These are phyloP conservation scores for Davidsoniella eucalypti DNA, from an alignment of 2,329 filamentous ascomycete species.

Conservation along the genomic window DNA sequence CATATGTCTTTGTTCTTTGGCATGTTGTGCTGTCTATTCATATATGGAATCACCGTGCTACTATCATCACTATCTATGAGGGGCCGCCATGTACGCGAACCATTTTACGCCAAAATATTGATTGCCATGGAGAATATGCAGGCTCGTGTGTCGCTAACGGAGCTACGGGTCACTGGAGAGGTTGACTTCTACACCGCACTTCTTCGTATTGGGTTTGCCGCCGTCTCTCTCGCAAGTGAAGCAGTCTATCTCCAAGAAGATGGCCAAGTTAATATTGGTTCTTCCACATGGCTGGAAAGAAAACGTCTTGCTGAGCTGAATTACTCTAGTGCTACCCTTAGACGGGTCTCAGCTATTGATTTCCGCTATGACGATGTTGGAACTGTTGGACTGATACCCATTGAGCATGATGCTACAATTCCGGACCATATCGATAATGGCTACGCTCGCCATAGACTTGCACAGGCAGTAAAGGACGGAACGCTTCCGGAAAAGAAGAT, in stretches of 20 bases:
- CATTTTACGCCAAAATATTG: neutral
- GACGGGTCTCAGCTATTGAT: slow-evolving; percentile 29
- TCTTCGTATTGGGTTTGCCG: slow-evolving; percentile 69
- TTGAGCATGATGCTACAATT: slow-evolving; percentile 28
- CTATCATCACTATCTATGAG: slow-evolving; percentile 41
- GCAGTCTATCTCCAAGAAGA: slow-evolving; percentile 93
- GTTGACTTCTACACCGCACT: slow-evolving; percentile 95
- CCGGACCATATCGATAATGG: slow-evolving; percentile 30
- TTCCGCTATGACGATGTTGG: slow-evolving; percentile 36
- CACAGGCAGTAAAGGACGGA: slow-evolving; percentile 34
- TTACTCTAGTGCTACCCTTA: slow-evolving; percentile 34
- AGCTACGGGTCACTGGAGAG: slow-evolving; percentile 62
- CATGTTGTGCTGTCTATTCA: slow-evolving; percentile 56
- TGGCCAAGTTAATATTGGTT: slow-evolving; percentile 51
- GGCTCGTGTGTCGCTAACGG: slow-evolving; percentile 70
- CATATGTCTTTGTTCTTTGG: slow-evolving; percentile 76
- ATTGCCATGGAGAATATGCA: slow-evolving; percentile 80
- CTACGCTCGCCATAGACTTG: slow-evolving; percentile 54
- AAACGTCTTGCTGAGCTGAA: slow-evolving; percentile 68
- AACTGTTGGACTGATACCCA: slow-evolving; percentile 37
- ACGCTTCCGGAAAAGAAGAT: slow-evolving; percentile 21
- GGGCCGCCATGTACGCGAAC: neutral
- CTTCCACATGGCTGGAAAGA: slow-evolving; percentile 82
- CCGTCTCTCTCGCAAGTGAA: slow-evolving; percentile 85
- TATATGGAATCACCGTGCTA: slow-evolving; percentile 62